These are phyloP conservation scores for Microthlaspi erraticum DNA, from an alignment of 345 rosid species.

Conservation along the genomic window DNA sequence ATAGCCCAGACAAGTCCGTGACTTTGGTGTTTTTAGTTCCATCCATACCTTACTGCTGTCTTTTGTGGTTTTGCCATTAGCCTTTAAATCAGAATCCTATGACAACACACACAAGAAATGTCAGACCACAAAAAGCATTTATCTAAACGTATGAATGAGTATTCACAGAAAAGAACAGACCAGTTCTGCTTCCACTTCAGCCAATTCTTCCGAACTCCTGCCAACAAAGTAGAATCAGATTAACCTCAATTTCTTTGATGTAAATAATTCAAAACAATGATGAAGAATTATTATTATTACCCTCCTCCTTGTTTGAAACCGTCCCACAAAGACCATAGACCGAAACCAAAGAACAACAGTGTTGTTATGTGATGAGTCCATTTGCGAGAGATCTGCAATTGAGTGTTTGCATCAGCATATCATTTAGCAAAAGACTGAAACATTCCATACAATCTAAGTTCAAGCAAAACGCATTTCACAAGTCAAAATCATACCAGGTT, in stretches of 20 bases:
- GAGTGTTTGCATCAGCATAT: neutral
- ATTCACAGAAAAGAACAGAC: slow-evolving; percentile 45
- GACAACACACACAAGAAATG: slow-evolving; percentile 9
- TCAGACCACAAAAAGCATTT: slow-evolving; percentile 20
- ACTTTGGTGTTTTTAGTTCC: neutral
- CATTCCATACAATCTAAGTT: neutral
- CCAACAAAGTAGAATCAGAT: slow-evolving; percentile 27
- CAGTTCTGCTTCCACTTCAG: slow-evolving; percentile 91
- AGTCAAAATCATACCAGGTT: slow-evolving; percentile 58
- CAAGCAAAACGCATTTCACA: neutral
- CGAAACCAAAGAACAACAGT: slow-evolving; percentile 82
- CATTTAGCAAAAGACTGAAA: neutral
- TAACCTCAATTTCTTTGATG: neutral
- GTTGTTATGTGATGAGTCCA: slow-evolving; percentile 96
- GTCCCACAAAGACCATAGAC: slow-evolving; percentile 94
- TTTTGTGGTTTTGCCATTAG: slow-evolving; percentile 52
- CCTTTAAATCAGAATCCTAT: slow-evolving; percentile 80
- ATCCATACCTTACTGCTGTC: slow-evolving; percentile 61
- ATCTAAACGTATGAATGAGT: slow-evolving; percentile 14
- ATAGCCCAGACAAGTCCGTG: neutral
- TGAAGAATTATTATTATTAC: slow-evolving; percentile 19
- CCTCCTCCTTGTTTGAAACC: slow-evolving; percentile 67
- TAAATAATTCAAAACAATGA: neutral
- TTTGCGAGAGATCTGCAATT: slow-evolving; percentile 83
- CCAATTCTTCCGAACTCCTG: slow-evolving; percentile 86